Percentiles rank a stretch among this genome's conserved stretches.
Conservation (phyloP, 352 stramenopile genomes). For the Globisporangium nunn region DNA sequence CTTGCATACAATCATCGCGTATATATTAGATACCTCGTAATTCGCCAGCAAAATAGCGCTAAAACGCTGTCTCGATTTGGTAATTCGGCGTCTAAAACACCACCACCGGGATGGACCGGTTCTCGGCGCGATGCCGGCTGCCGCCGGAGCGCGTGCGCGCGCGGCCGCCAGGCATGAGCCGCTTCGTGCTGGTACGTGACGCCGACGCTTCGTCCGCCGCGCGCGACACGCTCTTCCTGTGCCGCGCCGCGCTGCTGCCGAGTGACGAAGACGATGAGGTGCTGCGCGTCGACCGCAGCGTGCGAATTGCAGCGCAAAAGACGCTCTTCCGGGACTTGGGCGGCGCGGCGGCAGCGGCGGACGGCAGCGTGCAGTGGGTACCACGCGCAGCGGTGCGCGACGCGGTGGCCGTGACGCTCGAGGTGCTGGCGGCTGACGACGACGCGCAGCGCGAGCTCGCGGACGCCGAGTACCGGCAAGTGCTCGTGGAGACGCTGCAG, state of each 20-base stretch:
- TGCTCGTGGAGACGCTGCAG: slow-evolving; percentile 54
- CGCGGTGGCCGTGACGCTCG: slow-evolving; percentile 46
- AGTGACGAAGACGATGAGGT: background rate
- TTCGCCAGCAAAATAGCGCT: background rate
- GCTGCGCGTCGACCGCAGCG: slow-evolving; percentile 17
- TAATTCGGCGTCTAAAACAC: too few species aligned
- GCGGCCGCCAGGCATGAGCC: slow-evolving; percentile 22
- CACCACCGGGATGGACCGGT: slow-evolving; percentile 21
- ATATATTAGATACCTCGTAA: background rate
- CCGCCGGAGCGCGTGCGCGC: slow-evolving; percentile 22
- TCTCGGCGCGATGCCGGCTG: slow-evolving; percentile 54
- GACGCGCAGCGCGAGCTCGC: slow-evolving; percentile 8
- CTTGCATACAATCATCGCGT: background rate
- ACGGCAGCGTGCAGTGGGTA: slow-evolving; percentile 33
- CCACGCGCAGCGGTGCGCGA: slow-evolving; percentile 26
- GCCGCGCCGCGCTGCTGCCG: slow-evolving; percentile 26
- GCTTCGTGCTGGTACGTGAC: slow-evolving; percentile 23
- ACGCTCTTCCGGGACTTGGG: slow-evolving; percentile 16
- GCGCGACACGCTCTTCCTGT: slow-evolving; percentile 21
- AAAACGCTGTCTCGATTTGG: background rate
- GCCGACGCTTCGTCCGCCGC: background rate
- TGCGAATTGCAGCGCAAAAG: slow-evolving; percentile 11
- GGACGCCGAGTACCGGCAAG: slow-evolving; percentile 29
- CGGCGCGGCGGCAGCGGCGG: slow-evolving; percentile 1
- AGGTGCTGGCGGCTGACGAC: slow-evolving; percentile 7